These are phyloP conservation scores for Cymbidium sinense DNA, from an alignment of 106 monocot species.

Conservation along the genomic window DNA sequence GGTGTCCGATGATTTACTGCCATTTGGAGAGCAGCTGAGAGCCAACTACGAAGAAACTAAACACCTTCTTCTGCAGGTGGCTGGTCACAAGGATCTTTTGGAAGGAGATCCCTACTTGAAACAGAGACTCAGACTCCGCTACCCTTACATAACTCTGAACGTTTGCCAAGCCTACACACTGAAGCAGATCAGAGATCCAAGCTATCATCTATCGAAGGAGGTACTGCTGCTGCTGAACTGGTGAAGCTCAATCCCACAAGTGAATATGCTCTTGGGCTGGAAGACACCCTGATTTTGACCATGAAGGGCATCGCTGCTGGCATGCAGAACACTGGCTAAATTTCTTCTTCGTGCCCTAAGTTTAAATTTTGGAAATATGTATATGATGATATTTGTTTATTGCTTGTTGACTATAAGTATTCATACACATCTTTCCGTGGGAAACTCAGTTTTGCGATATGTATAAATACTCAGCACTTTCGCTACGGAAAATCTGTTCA, in stretches of 20 bases:
- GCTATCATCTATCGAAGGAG: slow-evolving; percentile 20
- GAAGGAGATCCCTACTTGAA: slow-evolving; percentile 75
- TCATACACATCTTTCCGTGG: too few relatives aligned
- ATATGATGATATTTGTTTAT: neutral
- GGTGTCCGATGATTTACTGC: slow-evolving; percentile 73
- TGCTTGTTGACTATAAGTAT: too few relatives aligned
- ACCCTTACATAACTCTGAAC: slow-evolving; percentile 66
- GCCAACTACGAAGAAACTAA: slow-evolving; percentile 75
- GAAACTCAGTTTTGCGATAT: too few relatives aligned
- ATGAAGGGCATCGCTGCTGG: slow-evolving; percentile 44
- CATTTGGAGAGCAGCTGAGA: slow-evolving; percentile 64
- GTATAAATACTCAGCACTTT: too few relatives aligned
- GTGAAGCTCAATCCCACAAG: slow-evolving; percentile 83
- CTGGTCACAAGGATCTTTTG: slow-evolving; percentile 63
- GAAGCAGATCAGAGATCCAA: slow-evolving; percentile 47
- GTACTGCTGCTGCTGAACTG: slow-evolving; percentile 53
- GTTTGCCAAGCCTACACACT: slow-evolving; percentile 61
- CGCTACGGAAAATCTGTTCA: too few relatives aligned
- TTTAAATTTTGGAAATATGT: neutral
- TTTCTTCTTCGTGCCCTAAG: neutral
- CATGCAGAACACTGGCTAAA: slow-evolving; percentile 23
- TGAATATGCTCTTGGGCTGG: too few relatives aligned
- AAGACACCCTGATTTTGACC: slow-evolving; percentile 35
- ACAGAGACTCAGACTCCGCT: slow-evolving; percentile 61
- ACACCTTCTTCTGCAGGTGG: slow-evolving; percentile 32